Evolutionary conservation across 2,329 filamentous ascomycete genomes (phyloP), one percentile per base, ranked within the genome.

Genomic region (Purpureocillium takamizusanense): DNA sequence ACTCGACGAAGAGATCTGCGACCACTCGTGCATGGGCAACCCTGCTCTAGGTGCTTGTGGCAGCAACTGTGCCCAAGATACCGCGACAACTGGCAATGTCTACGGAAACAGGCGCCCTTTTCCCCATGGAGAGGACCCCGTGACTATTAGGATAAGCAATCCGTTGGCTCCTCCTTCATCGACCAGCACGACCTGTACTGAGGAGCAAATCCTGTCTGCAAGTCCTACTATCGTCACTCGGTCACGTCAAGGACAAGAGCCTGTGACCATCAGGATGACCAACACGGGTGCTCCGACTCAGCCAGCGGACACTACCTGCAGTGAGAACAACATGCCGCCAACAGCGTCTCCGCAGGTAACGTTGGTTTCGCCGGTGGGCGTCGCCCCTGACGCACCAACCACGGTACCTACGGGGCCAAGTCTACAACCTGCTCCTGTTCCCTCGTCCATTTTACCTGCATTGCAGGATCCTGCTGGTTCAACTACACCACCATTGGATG

Each of bases 21-120:
- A 61, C 38, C 43, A 54, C 35, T 43, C 51, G 2, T 62, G 59
- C 41, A 46, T 51, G 39, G 45, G 50, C 18, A 50, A 55, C 31
- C 44, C 49, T 7, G 37, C 42, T n/a, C 42, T 52, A 13, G 56
- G 57, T 11, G 55, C 51, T 44, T 62, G 59, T 23, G 60, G 59
- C n/a, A 54, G 55, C 28, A 44, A 49, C 9, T 60, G 54, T 36
- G 51, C 50, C 10, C 36, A 49, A 4, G 48, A 54, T 9, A 43
- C 44, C 5, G 46, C 51, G 7, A 46, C 36, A 6, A 52, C 56
- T 37, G 59, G 55, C 28, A 62, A 58, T 33, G 45, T 62, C 18
- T 63, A 61, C 37, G 46, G 46, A 12, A 46, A 48, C 28, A 44
- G 43, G 14, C 38, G 47, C 8, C 32, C 40, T 10, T 42, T 39